Base-by-base conservation (phyloP, 2,329 filamentous ascomycete species). In the Cladosporium sp. region DNA sequence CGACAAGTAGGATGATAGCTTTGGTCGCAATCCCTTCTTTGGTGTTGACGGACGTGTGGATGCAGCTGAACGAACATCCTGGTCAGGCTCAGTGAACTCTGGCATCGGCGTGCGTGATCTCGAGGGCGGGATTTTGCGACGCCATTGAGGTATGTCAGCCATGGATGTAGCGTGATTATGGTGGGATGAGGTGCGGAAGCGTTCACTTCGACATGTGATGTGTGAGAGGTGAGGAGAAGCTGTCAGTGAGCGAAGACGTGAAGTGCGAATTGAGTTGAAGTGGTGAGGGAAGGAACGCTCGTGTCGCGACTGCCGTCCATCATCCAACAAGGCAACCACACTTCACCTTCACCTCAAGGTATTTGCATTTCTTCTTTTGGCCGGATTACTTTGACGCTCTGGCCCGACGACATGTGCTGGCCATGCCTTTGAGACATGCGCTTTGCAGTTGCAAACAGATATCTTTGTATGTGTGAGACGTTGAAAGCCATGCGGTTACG, bases 1-100 rank as follows among this genome's bases (percentile, higher is more conserved):
- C 6, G 78, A 78, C 15, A 81, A 77, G 71, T 80, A 80, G 4
- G 76, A 76, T 21, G 74, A 72, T 21, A 80, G 69, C 63, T 79
- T 80, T 6, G 80, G 79, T 65, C 74, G 79, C n/a, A 78, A 68
- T 11, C 70, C 68, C 62, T 70, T 73, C 55, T 75, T 79, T 15
- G 78, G 74, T 26, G 72, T 74, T 14, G 74, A 73, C 7, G 74
- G 67, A 1, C 63, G 55, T n/a, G 30, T 49, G 28, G 60, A 21
- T 4, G 55, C 49, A 36, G 55, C 18, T 44, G 63, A 32, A 10
- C 63, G 63, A 10, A n/a, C 18, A 70, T 66, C 32, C 73, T 72
- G 26, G 14, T 73, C 73, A 32, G 67, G 38, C 58, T 80, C 79
- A 44, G 74, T 69, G 38, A 68, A 70, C 7, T 77, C 75, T 8